A percentile compares a stretch with the other conserved stretches of the same genome.
Conservation (phyloP, 306 rosid genomes). For the Rosa persica region DNA sequence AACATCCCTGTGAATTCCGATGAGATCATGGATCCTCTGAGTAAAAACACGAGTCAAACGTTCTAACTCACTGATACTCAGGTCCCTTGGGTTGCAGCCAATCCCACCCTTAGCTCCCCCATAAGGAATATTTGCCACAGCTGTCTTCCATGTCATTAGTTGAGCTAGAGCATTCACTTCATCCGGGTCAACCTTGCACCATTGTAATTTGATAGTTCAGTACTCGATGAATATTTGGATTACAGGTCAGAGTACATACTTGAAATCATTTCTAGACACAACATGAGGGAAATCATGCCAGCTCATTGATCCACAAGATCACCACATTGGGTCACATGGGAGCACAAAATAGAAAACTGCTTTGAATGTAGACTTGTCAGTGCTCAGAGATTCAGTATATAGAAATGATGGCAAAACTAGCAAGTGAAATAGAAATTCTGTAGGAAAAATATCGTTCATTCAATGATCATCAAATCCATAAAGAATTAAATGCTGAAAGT, state of each 20-base stretch:
- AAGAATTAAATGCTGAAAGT: neutral
- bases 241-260: neutral
- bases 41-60: slow-evolving; percentile 86
- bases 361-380: neutral
- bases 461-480: neutral
- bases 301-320: neutral
- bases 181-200: slow-evolving; percentile 70
- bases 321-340: neutral
- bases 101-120: slow-evolving; percentile 92
- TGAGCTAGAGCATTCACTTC: slow-evolving; percentile 86
- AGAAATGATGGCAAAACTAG: too few species aligned
- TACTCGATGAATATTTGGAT: neutral
- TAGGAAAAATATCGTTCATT: neutral
- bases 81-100: slow-evolving; percentile 69
- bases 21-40: slow-evolving; percentile 74
- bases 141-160: slow-evolving; percentile 82
- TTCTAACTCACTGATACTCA: slow-evolving; percentile 61
- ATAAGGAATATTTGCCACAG: slow-evolving; percentile 70
- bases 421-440: neutral
- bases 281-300: neutral
- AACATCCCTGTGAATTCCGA: slow-evolving; percentile 67
- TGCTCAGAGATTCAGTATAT: neutral
- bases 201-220: slow-evolving; percentile 17
- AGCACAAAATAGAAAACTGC: neutral
- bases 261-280: neutral